These are phyloP conservation scores for Vitrella brassicaformis DNA, from an alignment of 73 alveolate species.

Conservation along the genomic window DNA sequence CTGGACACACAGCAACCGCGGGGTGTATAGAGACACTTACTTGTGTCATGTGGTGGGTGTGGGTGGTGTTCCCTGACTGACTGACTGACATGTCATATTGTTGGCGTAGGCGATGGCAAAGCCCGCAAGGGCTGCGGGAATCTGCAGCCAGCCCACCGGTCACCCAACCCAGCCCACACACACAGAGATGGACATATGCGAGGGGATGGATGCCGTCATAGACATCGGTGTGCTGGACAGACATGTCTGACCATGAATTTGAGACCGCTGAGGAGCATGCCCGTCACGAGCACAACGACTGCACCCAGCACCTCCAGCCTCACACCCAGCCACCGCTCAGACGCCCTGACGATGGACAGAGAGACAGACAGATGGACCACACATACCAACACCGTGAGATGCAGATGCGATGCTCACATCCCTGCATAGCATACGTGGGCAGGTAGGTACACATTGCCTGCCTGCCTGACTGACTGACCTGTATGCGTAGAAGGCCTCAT, in stretches of 20 bases:
- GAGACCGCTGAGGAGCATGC: too few species aligned
- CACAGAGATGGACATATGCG: too few species aligned
- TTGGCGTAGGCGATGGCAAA: background rate
- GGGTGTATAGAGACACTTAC: too few species aligned
- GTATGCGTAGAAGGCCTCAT: background rate
- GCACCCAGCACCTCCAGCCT: background rate
- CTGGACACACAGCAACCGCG: too few species aligned
- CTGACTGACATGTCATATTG: background rate
- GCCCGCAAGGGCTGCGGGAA: background rate
- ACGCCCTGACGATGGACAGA: background rate
- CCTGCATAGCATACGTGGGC: background rate
- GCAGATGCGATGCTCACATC: background rate
- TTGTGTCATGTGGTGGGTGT: too few species aligned
- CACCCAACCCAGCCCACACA: background rate
- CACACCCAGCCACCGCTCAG: background rate
- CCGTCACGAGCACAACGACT: too few species aligned
- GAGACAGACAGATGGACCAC: background rate
- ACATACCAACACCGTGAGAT: background rate
- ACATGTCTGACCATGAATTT: too few species aligned
- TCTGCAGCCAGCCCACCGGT: background rate
- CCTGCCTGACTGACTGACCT: background rate
- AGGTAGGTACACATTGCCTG: background rate
- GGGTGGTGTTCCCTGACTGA: too few species aligned
- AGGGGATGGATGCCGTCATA: too few species aligned
- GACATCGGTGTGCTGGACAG: too few species aligned